phyloP scores from a whole-genome alignment of 108 stramenopile genomes.

The Seminavis robusta region DNA sequence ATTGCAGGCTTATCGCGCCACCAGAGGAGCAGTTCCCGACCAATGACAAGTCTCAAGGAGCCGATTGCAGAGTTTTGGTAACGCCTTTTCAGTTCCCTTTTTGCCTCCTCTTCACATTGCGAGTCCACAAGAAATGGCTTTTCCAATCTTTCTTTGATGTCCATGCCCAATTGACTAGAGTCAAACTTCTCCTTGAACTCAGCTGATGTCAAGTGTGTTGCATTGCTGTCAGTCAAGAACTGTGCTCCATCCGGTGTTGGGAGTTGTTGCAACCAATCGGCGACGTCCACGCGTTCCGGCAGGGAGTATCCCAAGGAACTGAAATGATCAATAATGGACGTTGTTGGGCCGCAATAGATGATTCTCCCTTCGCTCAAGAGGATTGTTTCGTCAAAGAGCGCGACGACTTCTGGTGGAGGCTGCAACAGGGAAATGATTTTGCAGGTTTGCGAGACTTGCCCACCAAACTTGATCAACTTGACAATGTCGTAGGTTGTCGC shows the following conservation, averaged over 20 bases:
- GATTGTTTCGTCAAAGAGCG: slow-evolving; percentile 82
- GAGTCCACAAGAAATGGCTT: slow-evolving; percentile 6
- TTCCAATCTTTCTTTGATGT: slow-evolving; percentile 25
- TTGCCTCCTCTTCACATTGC: not conserved
- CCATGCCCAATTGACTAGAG: slow-evolving; percentile 29
- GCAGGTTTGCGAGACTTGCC: slow-evolving; percentile 24
- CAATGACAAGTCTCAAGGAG: slow-evolving; percentile 42
- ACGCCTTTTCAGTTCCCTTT: slow-evolving; percentile 5
- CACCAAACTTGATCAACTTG: slow-evolving; percentile 28
- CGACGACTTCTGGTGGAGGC: slow-evolving; percentile 89
- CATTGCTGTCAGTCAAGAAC: slow-evolving; percentile 16
- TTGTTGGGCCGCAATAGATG: slow-evolving; percentile 80
- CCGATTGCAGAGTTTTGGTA: slow-evolving; percentile 32
- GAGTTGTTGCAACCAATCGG: slow-evolving; percentile 62
- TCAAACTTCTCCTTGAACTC: slow-evolving; percentile 55
- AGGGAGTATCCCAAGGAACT: slow-evolving; percentile 55
- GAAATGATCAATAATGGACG: slow-evolving; percentile 53
- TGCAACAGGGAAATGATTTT: slow-evolving; percentile 78
- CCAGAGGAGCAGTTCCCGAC: slow-evolving; percentile 43
- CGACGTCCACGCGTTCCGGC: slow-evolving; percentile 71
- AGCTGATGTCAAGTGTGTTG: slow-evolving; percentile 45
- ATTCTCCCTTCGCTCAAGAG: slow-evolving; percentile 76
- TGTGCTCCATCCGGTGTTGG: slow-evolving; percentile 50
- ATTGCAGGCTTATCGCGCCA: slow-evolving; percentile 50
- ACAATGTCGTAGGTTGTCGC: slow-evolving; percentile 85